Conservation (phyloP, 768 basidiomycete genomes). For the Lyophyllum decastes region DNA sequence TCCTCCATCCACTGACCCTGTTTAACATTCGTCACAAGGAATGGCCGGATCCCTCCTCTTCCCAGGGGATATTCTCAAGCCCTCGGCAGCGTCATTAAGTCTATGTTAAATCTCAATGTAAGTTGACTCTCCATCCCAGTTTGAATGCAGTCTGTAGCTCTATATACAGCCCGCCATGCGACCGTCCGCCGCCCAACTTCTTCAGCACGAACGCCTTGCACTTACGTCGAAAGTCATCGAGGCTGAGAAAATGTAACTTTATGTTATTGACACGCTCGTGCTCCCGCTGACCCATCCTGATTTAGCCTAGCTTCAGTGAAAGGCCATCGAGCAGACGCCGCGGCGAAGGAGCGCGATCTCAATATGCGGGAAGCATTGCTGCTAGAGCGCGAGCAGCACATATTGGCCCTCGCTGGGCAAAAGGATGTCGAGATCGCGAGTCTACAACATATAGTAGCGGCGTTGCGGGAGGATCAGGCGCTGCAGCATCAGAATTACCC, state of each 20-base stretch:
- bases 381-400: conserved; percentile 54
- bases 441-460: conserved; percentile 47
- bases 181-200: conserved; percentile 77
- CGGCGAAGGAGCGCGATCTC: conserved; percentile 67
- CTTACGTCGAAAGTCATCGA: conserved; percentile 73
- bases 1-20: neutral
- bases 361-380: conserved; percentile 54
- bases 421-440: conserved; percentile 63
- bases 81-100: conserved; percentile 73
- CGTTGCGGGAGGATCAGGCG: conserved; percentile 33
- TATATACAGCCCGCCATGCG: conserved; percentile 75
- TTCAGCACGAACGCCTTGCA: conserved; percentile 78
- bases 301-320: conserved; percentile 67
- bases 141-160: neutral
- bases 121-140: neutral
- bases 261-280: neutral
- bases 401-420: conserved; percentile 46
- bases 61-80: conserved; percentile 81
- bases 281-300: neutral
- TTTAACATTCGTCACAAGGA: conserved; percentile 39
- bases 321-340: conserved; percentile 54
- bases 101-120: conserved; percentile 87
- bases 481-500: conserved; percentile 24
- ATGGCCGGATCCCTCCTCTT: conserved; percentile 88
- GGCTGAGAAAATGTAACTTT: conserved; percentile 72